Conservation (phyloP, 2,329 filamentous ascomycete genomes). For the Fusarium scirpi region DNA sequence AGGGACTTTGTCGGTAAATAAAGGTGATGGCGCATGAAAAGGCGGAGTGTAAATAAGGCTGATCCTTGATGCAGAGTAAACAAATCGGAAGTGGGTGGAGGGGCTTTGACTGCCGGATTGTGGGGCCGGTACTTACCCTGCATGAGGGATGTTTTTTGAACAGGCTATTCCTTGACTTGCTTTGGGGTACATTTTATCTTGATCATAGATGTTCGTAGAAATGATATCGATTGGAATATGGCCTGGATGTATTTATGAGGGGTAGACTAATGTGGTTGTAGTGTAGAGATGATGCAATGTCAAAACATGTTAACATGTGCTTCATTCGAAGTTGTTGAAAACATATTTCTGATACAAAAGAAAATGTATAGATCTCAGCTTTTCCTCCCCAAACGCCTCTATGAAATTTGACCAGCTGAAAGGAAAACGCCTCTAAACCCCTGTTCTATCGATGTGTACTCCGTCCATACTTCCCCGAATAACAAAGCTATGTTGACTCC, state of each 20-base stretch:
- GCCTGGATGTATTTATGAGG: background rate
- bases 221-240: background rate
- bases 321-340: too few relatives aligned
- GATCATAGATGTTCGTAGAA: fast-evolving
- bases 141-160: background rate
- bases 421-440: too few relatives aligned
- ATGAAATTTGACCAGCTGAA: too few relatives aligned
- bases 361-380: too few relatives aligned
- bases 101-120: conserved; percentile 15
- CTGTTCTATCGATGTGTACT: too few relatives aligned
- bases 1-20: conserved; percentile 22
- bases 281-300: fast-evolving
- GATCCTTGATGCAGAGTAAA: conserved; percentile 34
- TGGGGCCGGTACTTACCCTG: conserved; percentile 38
- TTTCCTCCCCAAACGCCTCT: too few relatives aligned
- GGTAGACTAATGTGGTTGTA: too few relatives aligned
- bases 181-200: background rate
- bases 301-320: too few relatives aligned
- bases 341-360: too few relatives aligned
- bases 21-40: conserved; percentile 27
- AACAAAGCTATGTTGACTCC: too few relatives aligned
- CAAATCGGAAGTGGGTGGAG: conserved; percentile 35
- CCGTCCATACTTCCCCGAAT: too few relatives aligned
- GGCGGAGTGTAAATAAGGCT: conserved; percentile 40
- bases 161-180: too few relatives aligned